Percentiles rank a stretch among this genome's conserved stretches.
Evolutionary conservation across 495 filamentous ascomycete genomes (phyloP).

Genomic region (Cairneyella variabilis): DNA sequence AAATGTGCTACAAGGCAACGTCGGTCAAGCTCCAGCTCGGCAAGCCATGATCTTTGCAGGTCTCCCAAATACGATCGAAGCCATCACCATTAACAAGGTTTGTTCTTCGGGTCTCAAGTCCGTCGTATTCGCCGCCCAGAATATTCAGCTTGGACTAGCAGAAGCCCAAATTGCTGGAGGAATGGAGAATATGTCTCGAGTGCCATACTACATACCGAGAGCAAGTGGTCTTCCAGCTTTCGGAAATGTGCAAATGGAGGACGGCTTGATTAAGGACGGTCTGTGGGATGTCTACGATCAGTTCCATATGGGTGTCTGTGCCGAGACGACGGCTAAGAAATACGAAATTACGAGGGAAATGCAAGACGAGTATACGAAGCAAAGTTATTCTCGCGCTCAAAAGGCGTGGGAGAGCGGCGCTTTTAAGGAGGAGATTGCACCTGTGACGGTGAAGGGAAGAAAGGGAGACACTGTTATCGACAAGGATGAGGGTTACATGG

Average conservation of each 20-base stretch:
- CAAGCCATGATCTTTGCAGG: slow-evolving; percentile 90
- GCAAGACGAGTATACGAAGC: slow-evolving; percentile 88
- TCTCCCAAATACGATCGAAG: slow-evolving; percentile 71
- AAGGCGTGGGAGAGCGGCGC: slow-evolving; percentile 76
- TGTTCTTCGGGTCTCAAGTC: slow-evolving; percentile 94
- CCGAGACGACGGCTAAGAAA: slow-evolving; percentile 93
- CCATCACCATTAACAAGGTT: slow-evolving; percentile 94
- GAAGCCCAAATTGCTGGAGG: slow-evolving; percentile 89
- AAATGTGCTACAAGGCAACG: slow-evolving; percentile 81
- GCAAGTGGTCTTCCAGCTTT: slow-evolving; percentile 73
- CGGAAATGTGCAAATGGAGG: slow-evolving; percentile 79
- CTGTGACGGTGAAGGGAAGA: slow-evolving; percentile 76
- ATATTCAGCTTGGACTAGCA: slow-evolving; percentile 84
- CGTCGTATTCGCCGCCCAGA: slow-evolving; percentile 83
- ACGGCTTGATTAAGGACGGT: slow-evolving; percentile 92
- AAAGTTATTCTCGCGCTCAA: slow-evolving; percentile 82
- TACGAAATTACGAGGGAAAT: slow-evolving; percentile 71
- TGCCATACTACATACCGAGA: slow-evolving; percentile 86
- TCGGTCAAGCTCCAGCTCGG: slow-evolving; percentile 87
- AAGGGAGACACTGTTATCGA: slow-evolving; percentile 78
- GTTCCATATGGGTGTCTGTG: slow-evolving; percentile 96
- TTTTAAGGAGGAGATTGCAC: slow-evolving; percentile 83
- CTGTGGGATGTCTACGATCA: slow-evolving; percentile 96
- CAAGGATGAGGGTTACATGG: slow-evolving; percentile 84
- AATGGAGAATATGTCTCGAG: slow-evolving; percentile 95